A percentile compares a stretch with the other conserved stretches of the same genome.
Evolutionary conservation across 2,329 filamentous ascomycete species (phyloP).

Genomic region (Aspergillus quadrilineatus): DNA sequence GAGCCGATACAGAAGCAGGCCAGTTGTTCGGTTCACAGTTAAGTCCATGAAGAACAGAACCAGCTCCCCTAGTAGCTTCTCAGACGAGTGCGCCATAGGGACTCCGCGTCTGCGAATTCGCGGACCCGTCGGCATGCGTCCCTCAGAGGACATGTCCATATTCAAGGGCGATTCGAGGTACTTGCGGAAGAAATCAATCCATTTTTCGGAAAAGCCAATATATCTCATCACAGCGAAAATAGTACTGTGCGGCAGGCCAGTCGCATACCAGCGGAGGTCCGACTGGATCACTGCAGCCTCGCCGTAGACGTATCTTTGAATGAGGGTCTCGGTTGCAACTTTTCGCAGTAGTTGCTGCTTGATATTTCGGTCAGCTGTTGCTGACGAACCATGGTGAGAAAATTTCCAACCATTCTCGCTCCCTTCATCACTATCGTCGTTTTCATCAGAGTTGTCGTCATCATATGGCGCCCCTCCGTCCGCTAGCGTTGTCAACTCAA

Average conservation of each 20-base stretch:
- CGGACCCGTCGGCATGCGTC: slow-evolving; percentile 27
- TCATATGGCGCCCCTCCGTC: slow-evolving; percentile 28
- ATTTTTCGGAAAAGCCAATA: slow-evolving; percentile 45
- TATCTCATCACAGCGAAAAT: slow-evolving; percentile 46
- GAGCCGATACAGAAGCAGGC: slow-evolving; percentile 47
- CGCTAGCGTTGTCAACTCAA: slow-evolving; percentile 19
- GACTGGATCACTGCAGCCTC: slow-evolving; percentile 44
- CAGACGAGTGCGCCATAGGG: slow-evolving; percentile 48
- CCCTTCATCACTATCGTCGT: slow-evolving; percentile 16
- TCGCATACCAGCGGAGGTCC: slow-evolving; percentile 47
- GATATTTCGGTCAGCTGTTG: slow-evolving; percentile 24
- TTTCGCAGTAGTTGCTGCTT: slow-evolving; percentile 43
- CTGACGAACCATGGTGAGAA: no score
- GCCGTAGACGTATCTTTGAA: slow-evolving; percentile 34
- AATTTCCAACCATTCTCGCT: background rate
- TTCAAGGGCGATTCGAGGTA: slow-evolving; percentile 50
- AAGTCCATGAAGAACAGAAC: slow-evolving; percentile 51
- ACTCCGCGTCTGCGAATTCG: slow-evolving; percentile 46
- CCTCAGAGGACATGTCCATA: slow-evolving; percentile 34
- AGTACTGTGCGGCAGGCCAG: slow-evolving; percentile 47
- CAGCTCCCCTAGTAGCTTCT: slow-evolving; percentile 50
- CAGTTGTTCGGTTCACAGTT: slow-evolving; percentile 45
- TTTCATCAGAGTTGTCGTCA: slow-evolving; percentile 24
- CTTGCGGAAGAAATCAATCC: slow-evolving; percentile 47
- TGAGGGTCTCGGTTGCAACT: slow-evolving; percentile 40